Evolutionary conservation across 495 filamentous ascomycete genomes (phyloP), one percentile per base, ranked within the genome.

Genomic region (Hyaloscypha bicolor): DNA sequence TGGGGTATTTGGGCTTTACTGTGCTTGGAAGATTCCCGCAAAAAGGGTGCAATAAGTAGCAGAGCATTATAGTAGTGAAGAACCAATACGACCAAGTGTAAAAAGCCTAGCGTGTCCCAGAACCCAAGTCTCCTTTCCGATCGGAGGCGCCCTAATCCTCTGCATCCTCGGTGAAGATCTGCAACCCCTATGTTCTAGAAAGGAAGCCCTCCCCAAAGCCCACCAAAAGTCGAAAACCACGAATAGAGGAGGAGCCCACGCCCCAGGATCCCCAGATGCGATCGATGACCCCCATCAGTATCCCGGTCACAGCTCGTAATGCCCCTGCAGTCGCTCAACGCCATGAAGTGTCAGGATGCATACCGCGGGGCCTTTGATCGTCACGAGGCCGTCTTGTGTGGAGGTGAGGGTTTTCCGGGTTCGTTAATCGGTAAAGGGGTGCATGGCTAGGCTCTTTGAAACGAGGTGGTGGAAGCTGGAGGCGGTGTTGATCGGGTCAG

Each of bases 11-110:
- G 71, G 68, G 55, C 51, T 71, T 73, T 69, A 55, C 64, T 64
- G 58, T 64, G 70, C 69, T 68, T 35, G 35, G 42, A 21, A 37
- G 12, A 65, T 52, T 25, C 29, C 25, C 52, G 31, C 45, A 35
- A 30, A 60, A 68, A 66, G 56, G 61, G 60, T 63, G 58, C 61
- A 63, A n/a, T 31, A 1, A 22, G 39, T 69, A 72, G 67, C 63
- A 67, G 63, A 61, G 63, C 55, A 62, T 31, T 32, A 45, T 42
- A 68, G 65, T 58, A 68, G 51, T 62, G 59, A 62, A 30, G 63
- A 72, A 69, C 63, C 70, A 72, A 72, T 72, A 66, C 70, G 60
- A 71, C 39, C 37, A 65, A 71, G 64, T 67, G 64, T 71, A 62
- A 65, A 67, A 61, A 31, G n/a, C 9, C 60, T 51, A 51, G 62